These are phyloP conservation scores for Ulmus americana DNA, from an alignment of 331 rosid species.

Conservation along the genomic window DNA sequence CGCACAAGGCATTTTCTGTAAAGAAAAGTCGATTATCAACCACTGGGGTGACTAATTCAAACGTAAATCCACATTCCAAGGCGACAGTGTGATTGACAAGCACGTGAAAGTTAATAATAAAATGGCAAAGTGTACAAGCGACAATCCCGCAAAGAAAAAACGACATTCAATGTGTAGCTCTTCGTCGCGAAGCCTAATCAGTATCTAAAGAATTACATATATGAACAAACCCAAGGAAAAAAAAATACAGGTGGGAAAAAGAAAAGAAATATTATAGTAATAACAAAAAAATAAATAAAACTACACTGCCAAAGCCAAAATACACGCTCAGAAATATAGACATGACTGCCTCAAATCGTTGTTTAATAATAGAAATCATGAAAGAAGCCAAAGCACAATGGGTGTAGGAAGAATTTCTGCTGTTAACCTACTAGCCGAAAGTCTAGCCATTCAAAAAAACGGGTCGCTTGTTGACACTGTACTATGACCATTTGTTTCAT, in stretches of 20 bases:
- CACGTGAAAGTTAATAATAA: too few relatives aligned
- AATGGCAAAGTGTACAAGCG: too few relatives aligned
- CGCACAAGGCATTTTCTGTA: too few relatives aligned
- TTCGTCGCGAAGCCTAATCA: not conserved
- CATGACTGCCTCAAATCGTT: not conserved
- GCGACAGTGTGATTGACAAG: too few relatives aligned
- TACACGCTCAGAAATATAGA: not conserved
- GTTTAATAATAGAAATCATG: too few relatives aligned
- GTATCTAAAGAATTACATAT: not conserved
- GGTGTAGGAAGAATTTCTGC: slow-evolving; percentile 5
- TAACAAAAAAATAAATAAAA: too few relatives aligned
- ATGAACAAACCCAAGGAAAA: not conserved
- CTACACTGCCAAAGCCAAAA: not conserved
- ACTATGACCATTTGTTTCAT: slow-evolving; percentile 26
- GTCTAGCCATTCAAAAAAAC: slow-evolving; percentile 21
- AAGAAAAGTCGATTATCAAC: too few relatives aligned
- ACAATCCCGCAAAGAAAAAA: too few relatives aligned
- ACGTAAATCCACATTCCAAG: too few relatives aligned
- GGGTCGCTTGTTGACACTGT: slow-evolving; percentile 29
- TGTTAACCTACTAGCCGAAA: slow-evolving; percentile 11
- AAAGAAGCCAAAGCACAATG: too few relatives aligned
- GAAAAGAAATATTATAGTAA: too few relatives aligned
- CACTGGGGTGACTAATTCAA: too few relatives aligned
- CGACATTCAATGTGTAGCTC: not conserved
- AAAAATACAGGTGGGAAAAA: not conserved